These are phyloP conservation scores for Nemania sp. DNA, from an alignment of 2,329 filamentous ascomycete genomes.

Conservation along the genomic window DNA sequence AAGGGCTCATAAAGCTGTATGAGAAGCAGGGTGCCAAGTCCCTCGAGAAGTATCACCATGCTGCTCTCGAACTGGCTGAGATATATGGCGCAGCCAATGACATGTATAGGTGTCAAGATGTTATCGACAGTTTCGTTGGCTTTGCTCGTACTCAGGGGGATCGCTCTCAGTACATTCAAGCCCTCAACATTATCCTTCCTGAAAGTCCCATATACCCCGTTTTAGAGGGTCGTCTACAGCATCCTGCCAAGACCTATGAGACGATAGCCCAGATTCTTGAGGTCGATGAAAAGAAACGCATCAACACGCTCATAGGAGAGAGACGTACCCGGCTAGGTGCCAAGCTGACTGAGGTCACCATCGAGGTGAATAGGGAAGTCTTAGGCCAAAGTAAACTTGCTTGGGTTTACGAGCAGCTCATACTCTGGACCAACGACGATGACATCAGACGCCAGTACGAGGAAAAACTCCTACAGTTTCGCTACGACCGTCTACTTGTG, in stretches of 20 bases:
- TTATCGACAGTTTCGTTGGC: conserved; percentile 82
- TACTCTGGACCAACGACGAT: conserved; percentile 92
- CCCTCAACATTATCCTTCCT: conserved; percentile 81
- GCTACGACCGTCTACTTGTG: conserved; percentile 80
- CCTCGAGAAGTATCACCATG: conserved; percentile 79
- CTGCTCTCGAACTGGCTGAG: conserved; percentile 78
- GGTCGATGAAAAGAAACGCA: conserved; percentile 85
- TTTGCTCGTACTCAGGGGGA: conserved; percentile 80
- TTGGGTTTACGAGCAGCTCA: conserved; percentile 81
- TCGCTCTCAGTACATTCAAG: conserved; percentile 78
- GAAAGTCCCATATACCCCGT: conserved; percentile 82
- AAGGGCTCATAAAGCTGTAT: conserved; percentile 87
- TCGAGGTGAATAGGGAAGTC: conserved; percentile 89
- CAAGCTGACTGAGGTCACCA: conserved; percentile 82
- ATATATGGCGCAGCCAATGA: conserved; percentile 77
- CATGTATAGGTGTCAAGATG: conserved; percentile 71
- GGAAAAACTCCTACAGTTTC: conserved; percentile 86
- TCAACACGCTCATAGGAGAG: conserved; percentile 91
- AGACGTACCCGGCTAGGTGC: conserved; percentile 89
- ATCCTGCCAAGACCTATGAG: conserved; percentile 83
- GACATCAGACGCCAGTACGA: conserved; percentile 86
- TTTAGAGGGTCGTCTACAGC: conserved; percentile 85
- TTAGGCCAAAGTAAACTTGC: conserved; percentile 82
- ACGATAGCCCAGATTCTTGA: conserved; percentile 87
- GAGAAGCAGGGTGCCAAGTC: conserved; percentile 79